Evolutionary conservation across 75 land plant species (phyloP).

Genomic region (Chamaecyparis obtusa): DNA sequence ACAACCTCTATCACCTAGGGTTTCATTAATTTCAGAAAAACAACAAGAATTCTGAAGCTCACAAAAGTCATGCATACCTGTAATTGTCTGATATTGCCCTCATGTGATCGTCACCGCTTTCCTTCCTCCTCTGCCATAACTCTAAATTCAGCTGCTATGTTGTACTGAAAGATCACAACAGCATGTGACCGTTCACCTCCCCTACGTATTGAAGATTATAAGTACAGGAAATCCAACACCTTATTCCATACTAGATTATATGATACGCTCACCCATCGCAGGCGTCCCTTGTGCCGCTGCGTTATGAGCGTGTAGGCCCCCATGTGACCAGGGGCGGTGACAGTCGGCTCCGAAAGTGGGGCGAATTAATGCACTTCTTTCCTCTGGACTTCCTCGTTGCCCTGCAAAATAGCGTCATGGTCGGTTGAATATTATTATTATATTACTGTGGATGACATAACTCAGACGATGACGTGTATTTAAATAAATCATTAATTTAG

Average conservation of each 20-base stretch:
- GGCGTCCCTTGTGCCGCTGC: neutral
- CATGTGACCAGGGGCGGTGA: neutral
- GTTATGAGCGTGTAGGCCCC: neutral
- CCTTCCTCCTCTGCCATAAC: neutral
- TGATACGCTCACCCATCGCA: neutral
- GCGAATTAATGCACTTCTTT: neutral
- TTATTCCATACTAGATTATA: neutral
- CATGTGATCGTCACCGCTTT: neutral
- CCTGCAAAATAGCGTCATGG: neutral
- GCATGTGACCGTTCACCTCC: neutral
- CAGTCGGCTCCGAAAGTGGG: neutral
- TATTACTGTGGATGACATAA: neutral
- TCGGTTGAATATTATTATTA: neutral
- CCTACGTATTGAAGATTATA: neutral
- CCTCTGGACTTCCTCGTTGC: neutral
- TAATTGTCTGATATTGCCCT: neutral
- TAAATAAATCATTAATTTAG: no score
- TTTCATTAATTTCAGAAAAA: neutral
- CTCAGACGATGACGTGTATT: no score
- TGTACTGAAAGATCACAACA: neutral
- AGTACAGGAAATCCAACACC: neutral
- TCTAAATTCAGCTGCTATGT: neutral
- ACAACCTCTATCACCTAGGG: neutral
- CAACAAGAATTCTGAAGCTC: no score
- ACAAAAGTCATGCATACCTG: no score